Evolutionary conservation across 164 flowering plant species (phyloP).

Genomic region (Houttuynia cordata): DNA sequence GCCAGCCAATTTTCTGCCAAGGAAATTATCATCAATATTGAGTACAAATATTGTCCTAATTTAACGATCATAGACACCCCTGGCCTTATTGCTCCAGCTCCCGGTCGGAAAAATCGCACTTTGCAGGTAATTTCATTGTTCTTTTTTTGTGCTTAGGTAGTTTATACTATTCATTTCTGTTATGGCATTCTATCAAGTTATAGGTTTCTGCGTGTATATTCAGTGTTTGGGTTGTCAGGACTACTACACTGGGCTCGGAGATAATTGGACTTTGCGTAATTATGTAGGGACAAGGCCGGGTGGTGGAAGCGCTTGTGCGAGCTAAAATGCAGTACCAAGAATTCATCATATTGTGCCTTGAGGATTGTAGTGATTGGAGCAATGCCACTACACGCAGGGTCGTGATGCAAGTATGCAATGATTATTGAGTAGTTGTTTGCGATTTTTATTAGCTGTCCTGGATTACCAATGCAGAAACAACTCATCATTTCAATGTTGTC

Average conservation of each 20-base stretch:
- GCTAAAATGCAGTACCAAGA: conserved; percentile 96
- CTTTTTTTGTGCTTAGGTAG: not conserved
- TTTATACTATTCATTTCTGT: not conserved
- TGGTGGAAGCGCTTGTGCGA: conserved; percentile 85
- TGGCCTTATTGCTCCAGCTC: conserved; percentile 95
- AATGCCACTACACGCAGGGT: conserved; percentile 91
- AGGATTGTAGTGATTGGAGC: conserved; percentile 99
- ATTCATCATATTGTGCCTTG: conserved; percentile 91
- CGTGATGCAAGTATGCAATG: conserved; percentile 73
- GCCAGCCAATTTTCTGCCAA: conserved; percentile 71
- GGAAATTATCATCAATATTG: conserved; percentile 72
- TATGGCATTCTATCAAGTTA: not conserved
- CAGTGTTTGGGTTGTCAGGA: not conserved
- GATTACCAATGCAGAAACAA: too few relatives aligned
- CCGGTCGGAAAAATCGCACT: conserved; percentile 64
- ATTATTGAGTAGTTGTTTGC: conserved; percentile 2
- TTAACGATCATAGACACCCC: conserved; percentile 95
- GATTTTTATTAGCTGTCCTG: conserved; percentile 1
- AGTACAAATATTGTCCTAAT: conserved; percentile 85
- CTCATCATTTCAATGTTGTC: not conserved
- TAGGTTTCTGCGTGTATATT: not conserved
- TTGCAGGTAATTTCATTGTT: conserved; percentile 45
- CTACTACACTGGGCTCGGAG: not conserved
- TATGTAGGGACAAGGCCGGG: conserved; percentile 72
- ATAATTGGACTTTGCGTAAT: not conserved